These are phyloP conservation scores for Dalbergia oliveri DNA, from an alignment of 306 rosid species.

Conservation along the genomic window DNA sequence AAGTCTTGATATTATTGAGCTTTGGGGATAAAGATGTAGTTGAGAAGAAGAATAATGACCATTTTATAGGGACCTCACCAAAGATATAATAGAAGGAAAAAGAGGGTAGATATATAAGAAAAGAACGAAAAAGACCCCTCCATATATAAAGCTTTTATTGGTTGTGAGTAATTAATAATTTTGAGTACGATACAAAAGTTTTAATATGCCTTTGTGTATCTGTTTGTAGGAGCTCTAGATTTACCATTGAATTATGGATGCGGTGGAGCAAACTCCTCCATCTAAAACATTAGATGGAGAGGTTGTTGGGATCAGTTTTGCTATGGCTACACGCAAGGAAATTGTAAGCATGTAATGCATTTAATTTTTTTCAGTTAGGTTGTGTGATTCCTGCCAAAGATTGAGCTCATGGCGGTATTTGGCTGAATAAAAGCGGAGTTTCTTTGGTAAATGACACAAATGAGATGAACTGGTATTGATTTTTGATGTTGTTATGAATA, in stretches of 20 bases:
- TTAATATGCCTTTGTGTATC: background rate
- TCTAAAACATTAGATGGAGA: conserved; percentile 65
- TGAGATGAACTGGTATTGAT: conserved; percentile 29
- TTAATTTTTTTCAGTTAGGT: conserved; percentile 11
- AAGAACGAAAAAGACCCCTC: too few species aligned
- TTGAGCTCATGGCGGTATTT: conserved; percentile 30
- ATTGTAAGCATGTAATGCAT: conserved; percentile 65
- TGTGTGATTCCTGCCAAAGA: background rate
- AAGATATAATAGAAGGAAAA: too few species aligned
- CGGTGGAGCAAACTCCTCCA: conserved; percentile 58
- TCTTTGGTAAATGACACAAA: conserved; percentile 21
- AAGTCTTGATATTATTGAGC: too few species aligned
- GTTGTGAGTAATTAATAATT: conserved; percentile 22
- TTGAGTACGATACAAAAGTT: background rate
- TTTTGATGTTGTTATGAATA: conserved; percentile 28
- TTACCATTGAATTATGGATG: background rate
- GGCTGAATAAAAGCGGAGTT: conserved; percentile 24
- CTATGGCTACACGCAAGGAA: conserved; percentile 76
- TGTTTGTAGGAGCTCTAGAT: conserved; percentile 43
- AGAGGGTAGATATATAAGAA: too few species aligned
- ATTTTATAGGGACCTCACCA: too few species aligned
- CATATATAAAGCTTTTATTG: too few species aligned
- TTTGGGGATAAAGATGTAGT: too few species aligned
- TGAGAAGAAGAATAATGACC: too few species aligned
- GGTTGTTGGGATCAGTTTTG: conserved; percentile 67